Conservation (phyloP, 179 eudicot genomes). For the Nepenthes alata region DNA sequence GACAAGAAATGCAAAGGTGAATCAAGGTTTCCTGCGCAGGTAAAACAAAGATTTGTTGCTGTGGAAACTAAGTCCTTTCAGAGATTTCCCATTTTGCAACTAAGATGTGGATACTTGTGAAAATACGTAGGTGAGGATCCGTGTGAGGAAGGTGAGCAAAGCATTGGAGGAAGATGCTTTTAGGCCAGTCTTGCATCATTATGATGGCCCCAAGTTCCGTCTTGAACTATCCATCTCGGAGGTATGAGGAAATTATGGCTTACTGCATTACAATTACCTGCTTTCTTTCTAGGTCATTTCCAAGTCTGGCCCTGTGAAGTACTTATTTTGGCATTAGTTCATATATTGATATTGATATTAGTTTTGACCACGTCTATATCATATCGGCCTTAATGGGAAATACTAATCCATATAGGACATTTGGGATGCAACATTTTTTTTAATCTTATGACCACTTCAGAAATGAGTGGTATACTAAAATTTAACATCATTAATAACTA, state of each 20-base stretch:
- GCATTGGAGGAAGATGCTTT: conserved; percentile 94
- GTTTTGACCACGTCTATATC: too few relatives aligned
- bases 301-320: background rate
- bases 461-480: too few relatives aligned
- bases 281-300: background rate
- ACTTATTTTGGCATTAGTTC: background rate
- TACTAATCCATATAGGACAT: too few relatives aligned
- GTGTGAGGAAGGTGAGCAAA: conserved; percentile 63
- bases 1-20: conserved; percentile 97
- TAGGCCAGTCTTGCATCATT: conserved; percentile 95
- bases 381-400: too few relatives aligned
- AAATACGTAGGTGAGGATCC: conserved; percentile 53
- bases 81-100: too few relatives aligned
- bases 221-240: conserved; percentile 86
- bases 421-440: too few relatives aligned
- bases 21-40: conserved; percentile 98
- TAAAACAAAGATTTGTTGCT: conserved; percentile 10
- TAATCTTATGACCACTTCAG: too few relatives aligned
- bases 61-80: background rate
- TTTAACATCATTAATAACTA: too few relatives aligned
- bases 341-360: too few relatives aligned
- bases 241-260: conserved; percentile 26
- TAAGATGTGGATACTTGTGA: too few relatives aligned
- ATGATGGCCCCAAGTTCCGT: conserved; percentile 95
- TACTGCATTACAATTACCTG: background rate